These are phyloP conservation scores for Porpolomopsis calyptriformis DNA, from an alignment of 768 basidiomycete genomes.

Conservation along the genomic window DNA sequence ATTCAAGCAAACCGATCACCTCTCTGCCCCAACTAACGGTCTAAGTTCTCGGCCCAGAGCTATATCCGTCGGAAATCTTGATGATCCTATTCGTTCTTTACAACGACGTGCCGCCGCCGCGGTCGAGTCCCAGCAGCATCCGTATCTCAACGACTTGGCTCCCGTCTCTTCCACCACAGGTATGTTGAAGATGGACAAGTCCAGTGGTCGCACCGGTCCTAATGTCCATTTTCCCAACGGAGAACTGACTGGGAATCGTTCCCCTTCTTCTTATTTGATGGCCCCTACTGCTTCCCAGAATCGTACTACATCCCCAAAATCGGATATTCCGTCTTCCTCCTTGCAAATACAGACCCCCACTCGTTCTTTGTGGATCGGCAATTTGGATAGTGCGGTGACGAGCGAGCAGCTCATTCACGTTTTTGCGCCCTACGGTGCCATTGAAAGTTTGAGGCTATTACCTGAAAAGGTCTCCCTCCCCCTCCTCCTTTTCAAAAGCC, in stretches of 20 bases:
- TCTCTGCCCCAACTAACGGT: slow-evolving; percentile 30
- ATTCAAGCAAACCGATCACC: slow-evolving; percentile 65
- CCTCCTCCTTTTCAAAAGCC: slow-evolving; percentile 2
- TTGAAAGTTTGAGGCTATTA: slow-evolving; percentile 87
- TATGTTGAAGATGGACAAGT: slow-evolving; percentile 56
- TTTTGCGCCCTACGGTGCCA: slow-evolving; percentile 93
- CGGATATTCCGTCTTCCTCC: slow-evolving; percentile 36
- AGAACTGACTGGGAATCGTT: slow-evolving; percentile 44
- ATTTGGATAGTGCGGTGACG: slow-evolving; percentile 88
- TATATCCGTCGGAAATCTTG: slow-evolving; percentile 80
- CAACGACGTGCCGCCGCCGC: slow-evolving; percentile 53
- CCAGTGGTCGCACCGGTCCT: slow-evolving; percentile 36
- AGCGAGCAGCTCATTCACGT: slow-evolving; percentile 92
- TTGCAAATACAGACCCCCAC: slow-evolving; percentile 87
- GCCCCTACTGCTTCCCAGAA: slow-evolving; percentile 53
- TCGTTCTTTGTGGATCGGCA: slow-evolving; percentile 96
- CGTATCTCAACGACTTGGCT: slow-evolving; percentile 49
- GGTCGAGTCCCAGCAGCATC: slow-evolving; percentile 38
- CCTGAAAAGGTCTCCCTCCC: slow-evolving; percentile 77
- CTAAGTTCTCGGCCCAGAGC: slow-evolving; percentile 51
- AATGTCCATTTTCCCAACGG: slow-evolving; percentile 63
- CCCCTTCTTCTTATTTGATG: slow-evolving; percentile 51
- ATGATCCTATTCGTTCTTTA: slow-evolving; percentile 63
- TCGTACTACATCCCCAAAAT: slow-evolving; percentile 76
- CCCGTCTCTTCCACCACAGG: slow-evolving; percentile 34